Evolutionary conservation across 2,329 filamentous ascomycete species (phyloP), one percentile per base, ranked within the genome.

Genomic region (Corynespora cassiicola): DNA sequence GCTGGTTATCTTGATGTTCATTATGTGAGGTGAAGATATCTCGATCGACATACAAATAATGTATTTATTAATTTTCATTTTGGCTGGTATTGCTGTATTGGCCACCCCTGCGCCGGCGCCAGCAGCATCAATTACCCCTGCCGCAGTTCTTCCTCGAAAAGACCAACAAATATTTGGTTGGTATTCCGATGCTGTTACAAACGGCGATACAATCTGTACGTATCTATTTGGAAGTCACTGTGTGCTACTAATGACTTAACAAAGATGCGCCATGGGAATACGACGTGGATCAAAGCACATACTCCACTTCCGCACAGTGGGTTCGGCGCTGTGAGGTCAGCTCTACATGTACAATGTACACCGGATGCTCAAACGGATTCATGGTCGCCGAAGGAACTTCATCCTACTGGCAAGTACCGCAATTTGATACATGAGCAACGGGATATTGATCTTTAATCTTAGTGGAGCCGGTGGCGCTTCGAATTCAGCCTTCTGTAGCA

Each of bases 201-300:
- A 15, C 8, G 38, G 34, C 5, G 20, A 44, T 22, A 44, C 41
- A 23, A 31, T 39, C 20, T 44, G 32, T 34, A 27, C 18, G 28
- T 24, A 14, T 27, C n/a, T n/a, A n/a, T 24, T 11, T 5, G 23
- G 10, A n/a, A 23, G n/a, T 5, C 20, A 3, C 12, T 3, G 6
- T 24, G 6, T 14, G 6, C 4, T 12, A n/a, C 24, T 26, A 19
- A 24, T 17, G 4, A 31, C n/a, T n/a, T 21, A 6, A 10, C 11
- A 2, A 25, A 42, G 39, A 42, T 20, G 37, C 42, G 12, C 37
- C 42, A 23, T 45, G 42, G 42, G 21, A 29, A 11, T 45, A 26
- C 26, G 26, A 45, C 17, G 26, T 35, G 4, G 42, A 41, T 6
- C 6, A 18, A 12, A 31, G n/a, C 6, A 41, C 37, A 18, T 45